Evolutionary conservation across 129 eudicot genomes (phyloP), one percentile per base, ranked within the genome.

Genomic region (Flaveria sonorensis): DNA sequence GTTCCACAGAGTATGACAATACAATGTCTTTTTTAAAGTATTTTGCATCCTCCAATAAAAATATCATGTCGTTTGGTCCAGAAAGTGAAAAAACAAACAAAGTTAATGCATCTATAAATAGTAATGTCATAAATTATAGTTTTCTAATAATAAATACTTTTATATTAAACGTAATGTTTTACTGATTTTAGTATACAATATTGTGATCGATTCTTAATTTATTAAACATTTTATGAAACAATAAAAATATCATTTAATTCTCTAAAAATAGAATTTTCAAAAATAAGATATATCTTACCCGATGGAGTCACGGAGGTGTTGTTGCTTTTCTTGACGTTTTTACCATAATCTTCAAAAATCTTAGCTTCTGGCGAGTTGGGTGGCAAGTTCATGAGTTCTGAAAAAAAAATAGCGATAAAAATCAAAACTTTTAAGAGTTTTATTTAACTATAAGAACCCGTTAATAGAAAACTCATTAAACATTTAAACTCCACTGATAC

Each of bases 351-450:
- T 71, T 75, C 76, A 67, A 90, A 90, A 2, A 90, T 85, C 82
- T 87, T 87, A 6, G 92, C 90, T 20, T 87, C 90, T 2, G 92
- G 90, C 2, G 92, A 87, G 74, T 85, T 77, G 23, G 87, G 80
- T 18, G 90, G 61, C 85, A 90, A 75, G 79, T 90, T 87, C 83
- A 90, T 73, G 39, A 90, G 87, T 73, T 50, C 96, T 90, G 77
- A 62, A 72, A 21, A 30, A 7, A 51, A 59, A 59, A 10, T 59
- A 23, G 32, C 32, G 2, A 21, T 59, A 24, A 59, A 21, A 59
- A 21, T 3, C 3, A 57, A 23, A 57, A 36, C 1, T 0, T 45
- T 45, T 45, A 1, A 43, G 2, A 43, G 13, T 43, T 43, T 43
- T 43, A 7, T 45, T 55, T 19, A 19, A 7, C 18, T n/a, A 5